phyloP scores from a whole-genome alignment of 768 basidiomycete species.

The Mycena maculata region DNA sequence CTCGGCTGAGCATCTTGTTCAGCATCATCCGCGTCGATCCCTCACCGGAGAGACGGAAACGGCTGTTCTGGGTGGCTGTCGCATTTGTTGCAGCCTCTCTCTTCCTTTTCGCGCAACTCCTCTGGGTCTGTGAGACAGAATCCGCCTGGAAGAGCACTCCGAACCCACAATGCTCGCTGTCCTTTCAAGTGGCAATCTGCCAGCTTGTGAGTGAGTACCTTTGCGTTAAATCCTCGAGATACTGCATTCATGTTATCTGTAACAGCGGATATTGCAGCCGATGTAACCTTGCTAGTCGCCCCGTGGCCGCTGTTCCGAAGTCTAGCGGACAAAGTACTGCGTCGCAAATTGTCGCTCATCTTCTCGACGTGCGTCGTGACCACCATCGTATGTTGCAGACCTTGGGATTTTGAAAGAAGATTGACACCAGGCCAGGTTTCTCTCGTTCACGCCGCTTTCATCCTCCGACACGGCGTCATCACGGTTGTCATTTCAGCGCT shows the following conservation, averaged over 20 bases:
- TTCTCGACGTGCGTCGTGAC: slow-evolving; percentile 67
- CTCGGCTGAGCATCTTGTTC: slow-evolving; percentile 65
- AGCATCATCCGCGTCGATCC: slow-evolving; percentile 66
- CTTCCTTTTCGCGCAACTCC: slow-evolving; percentile 57
- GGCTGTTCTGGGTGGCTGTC: slow-evolving; percentile 45
- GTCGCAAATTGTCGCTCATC: slow-evolving; percentile 58
- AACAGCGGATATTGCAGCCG: slow-evolving; percentile 61
- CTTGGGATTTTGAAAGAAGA: background rate
- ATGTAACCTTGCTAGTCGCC: slow-evolving; percentile 56
- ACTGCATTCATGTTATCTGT: slow-evolving; percentile 30
- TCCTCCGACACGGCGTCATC: slow-evolving; percentile 45
- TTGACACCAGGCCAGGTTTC: slow-evolving; percentile 39
- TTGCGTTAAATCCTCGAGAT: slow-evolving; percentile 1
- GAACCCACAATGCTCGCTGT: slow-evolving; percentile 56
- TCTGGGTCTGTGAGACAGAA: slow-evolving; percentile 56
- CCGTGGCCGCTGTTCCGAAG: slow-evolving; percentile 59
- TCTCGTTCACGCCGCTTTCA: slow-evolving; percentile 58
- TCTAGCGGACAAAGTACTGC: slow-evolving; percentile 53
- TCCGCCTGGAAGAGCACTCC: slow-evolving; percentile 51
- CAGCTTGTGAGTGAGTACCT: slow-evolving; percentile 62
- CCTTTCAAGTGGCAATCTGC: slow-evolving; percentile 59
- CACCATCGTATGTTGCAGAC: slow-evolving; percentile 47
- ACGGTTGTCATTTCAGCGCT: slow-evolving; percentile 52
- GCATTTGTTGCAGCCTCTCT: slow-evolving; percentile 43
- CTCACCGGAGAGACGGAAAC: slow-evolving; percentile 39